Percentiles rank a stretch among this genome's conserved stretches.
Conservation (phyloP, 2,329 filamentous ascomycete genomes). For the Acephala macrosclerotiorum region DNA sequence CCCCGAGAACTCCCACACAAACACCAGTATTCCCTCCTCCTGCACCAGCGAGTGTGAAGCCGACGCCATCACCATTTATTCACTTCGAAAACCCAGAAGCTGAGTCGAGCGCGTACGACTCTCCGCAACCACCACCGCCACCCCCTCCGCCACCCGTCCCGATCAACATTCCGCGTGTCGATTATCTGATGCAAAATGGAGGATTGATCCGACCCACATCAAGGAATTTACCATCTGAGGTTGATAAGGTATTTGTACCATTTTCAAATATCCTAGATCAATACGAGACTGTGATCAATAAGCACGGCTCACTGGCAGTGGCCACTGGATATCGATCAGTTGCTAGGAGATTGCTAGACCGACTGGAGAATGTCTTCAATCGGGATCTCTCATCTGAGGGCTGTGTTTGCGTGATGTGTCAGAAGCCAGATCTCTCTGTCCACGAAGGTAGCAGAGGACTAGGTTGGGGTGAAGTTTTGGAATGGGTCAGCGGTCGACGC, state of each 20-base stretch:
- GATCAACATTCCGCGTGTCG: constrained; percentile 80
- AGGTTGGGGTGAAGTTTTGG: constrained; percentile 94
- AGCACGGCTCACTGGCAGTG: constrained; percentile 89
- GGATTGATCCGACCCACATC: constrained; percentile 77
- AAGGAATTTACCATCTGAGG: constrained; percentile 71
- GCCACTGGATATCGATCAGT: constrained; percentile 95
- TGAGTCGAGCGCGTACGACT: constrained; percentile 40
- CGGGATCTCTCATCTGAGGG: constrained; percentile 86
- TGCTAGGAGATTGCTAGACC: constrained; percentile 87
- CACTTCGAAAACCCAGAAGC: constrained; percentile 46
- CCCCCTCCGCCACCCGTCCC: constrained; percentile 65
- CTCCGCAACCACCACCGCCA: constrained; percentile 70
- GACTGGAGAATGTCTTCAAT: constrained; percentile 92
- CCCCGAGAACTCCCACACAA: constrained; percentile 67
- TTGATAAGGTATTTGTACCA: constrained; percentile 80
- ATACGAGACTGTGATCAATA: constrained; percentile 81
- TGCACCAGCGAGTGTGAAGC: constrained; percentile 37
- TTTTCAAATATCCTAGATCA: constrained; percentile 86
- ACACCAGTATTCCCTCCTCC: constrained; percentile 54
- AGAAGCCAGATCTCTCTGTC: constrained; percentile 55
- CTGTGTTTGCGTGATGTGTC: constrained; percentile 87
- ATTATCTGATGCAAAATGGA: constrained; percentile 91
- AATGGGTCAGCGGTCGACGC: constrained; percentile 87
- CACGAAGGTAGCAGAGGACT: constrained; percentile 68
- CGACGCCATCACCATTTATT: constrained; percentile 43